These are phyloP conservation scores for Kwoniella sp. DNA, from an alignment of 768 basidiomycete species.

Conservation along the genomic window DNA sequence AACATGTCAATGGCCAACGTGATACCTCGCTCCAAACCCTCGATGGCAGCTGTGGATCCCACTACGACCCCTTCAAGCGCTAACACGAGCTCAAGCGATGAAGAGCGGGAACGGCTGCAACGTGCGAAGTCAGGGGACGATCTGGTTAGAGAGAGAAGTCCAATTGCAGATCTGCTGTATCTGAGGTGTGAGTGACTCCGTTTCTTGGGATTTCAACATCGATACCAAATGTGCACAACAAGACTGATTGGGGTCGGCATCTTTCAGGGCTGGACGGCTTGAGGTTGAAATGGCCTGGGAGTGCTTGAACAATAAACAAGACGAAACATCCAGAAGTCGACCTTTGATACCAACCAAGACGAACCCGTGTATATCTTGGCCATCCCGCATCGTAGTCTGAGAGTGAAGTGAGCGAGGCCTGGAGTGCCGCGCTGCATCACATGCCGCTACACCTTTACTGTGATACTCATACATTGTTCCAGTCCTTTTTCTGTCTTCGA, in stretches of 20 bases:
- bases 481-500: too few species aligned
- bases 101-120: neutral
- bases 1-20: slow-evolving; percentile 61
- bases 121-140: slow-evolving; percentile 42
- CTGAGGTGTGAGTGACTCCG: slow-evolving; percentile 82
- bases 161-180: slow-evolving; percentile 93
- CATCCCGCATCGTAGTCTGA: too few species aligned
- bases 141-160: slow-evolving; percentile 61
- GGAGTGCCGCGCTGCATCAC: too few species aligned
- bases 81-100: slow-evolving; percentile 11
- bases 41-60: slow-evolving; percentile 1
- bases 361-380: too few species aligned
- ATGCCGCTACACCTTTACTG: too few species aligned
- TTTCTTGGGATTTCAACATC: slow-evolving; percentile 1
- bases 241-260: too few species aligned
- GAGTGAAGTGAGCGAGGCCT: too few species aligned
- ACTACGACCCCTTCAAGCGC: slow-evolving; percentile 10
- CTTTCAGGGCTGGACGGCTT: slow-evolving; percentile 72
- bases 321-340: too few species aligned
- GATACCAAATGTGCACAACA: too few species aligned
- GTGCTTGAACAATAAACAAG: neutral
- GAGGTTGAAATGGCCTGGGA: slow-evolving; percentile 72
- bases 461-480: too few species aligned
- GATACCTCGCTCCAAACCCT: slow-evolving; percentile 81
- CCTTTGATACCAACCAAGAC: too few species aligned